Base-by-base conservation (phyloP, 257 asterid genomes). In the Solanum bukasovii region DNA sequence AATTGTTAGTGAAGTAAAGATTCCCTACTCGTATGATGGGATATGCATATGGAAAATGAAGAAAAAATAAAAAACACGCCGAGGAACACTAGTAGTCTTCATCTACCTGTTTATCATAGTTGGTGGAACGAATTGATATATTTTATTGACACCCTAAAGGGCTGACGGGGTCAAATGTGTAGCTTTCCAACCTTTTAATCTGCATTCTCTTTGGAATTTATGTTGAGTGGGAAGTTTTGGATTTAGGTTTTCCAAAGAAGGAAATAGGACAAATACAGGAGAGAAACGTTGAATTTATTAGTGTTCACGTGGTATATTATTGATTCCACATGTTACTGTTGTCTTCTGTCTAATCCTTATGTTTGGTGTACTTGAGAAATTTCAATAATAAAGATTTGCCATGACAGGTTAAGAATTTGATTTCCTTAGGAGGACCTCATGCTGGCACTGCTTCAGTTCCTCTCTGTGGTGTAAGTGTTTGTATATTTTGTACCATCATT, bases 401-500 rank as follows among this genome's bases (percentile, higher is more conserved):
- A 13, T 86, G 82, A 87, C 92, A 96, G 99, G 98, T 97, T 29
- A 94, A 93, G 91, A 97, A 97, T 87, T 94, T 94, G 34, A 88
- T 95, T 70, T 94, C 98, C 88, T 90, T 96, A 14, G 99, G 98
- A 87, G 98, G 99, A 83, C 99, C 99, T 85, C 99, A 97, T 92
- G 98, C 98, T 33, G 99, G 99, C 83, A 97, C 98, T 87, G 99
- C 99, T 90, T 97, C 99, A 42, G 98, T 96, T 91, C 99, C 99
- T 87, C 93, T 97, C 46, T 97, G 99, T 89, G 99, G 99, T 59
- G 99, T 95, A 93, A 92, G 98, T 94, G 89, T 65, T 71, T 86
- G 77, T 84, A 27, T 27, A 44, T 14, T 49, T 82, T 82, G 12
- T 82, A 16, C 44, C 11, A 18, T 46, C 42, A 29, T 49, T 29